Conservation (phyloP, 2,329 filamentous ascomycete genomes). For the Ophiobolus disseminans region DNA sequence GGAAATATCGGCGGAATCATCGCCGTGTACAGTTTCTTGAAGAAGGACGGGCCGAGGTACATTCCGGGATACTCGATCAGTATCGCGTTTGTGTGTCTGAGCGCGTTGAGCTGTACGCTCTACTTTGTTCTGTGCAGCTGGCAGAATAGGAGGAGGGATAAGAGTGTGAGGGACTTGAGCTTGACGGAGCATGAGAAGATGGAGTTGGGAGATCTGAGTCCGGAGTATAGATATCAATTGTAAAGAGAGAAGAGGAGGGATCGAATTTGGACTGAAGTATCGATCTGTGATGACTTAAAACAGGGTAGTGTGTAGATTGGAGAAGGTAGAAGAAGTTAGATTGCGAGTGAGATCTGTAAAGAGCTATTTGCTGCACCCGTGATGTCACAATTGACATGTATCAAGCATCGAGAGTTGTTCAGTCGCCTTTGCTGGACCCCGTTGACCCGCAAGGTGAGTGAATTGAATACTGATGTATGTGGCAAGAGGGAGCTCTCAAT, state of each 20-base stretch:
- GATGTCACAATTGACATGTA: too few relatives aligned
- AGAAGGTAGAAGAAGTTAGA: not conserved
- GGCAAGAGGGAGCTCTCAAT: too few relatives aligned
- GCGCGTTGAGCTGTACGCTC: constrained; percentile 64
- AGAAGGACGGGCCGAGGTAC: constrained; percentile 71
- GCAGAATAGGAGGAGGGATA: constrained; percentile 68
- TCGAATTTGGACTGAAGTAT: too few relatives aligned
- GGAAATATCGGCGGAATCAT: constrained; percentile 62
- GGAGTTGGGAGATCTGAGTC: constrained; percentile 65
- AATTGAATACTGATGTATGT: too few relatives aligned
- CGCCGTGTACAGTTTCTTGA: constrained; percentile 58
- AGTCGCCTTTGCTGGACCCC: too few relatives aligned
- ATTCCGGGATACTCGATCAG: constrained; percentile 78
- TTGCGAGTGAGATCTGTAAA: not conserved
- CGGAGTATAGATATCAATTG: constrained; percentile 66
- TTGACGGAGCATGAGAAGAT: constrained; percentile 69
- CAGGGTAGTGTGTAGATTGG: not conserved
- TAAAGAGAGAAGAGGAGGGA: constrained; percentile 38
- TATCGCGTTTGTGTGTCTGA: constrained; percentile 74
- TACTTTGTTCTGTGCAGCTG: constrained; percentile 67
- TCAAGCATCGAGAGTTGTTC: too few relatives aligned
- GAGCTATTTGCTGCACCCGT: too few relatives aligned
- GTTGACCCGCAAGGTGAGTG: too few relatives aligned
- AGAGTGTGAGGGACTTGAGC: constrained; percentile 52
- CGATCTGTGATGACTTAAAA: too few relatives aligned